Conservation (phyloP, 75 land plant genomes). For the Pseudotsuga menziesii region DNA sequence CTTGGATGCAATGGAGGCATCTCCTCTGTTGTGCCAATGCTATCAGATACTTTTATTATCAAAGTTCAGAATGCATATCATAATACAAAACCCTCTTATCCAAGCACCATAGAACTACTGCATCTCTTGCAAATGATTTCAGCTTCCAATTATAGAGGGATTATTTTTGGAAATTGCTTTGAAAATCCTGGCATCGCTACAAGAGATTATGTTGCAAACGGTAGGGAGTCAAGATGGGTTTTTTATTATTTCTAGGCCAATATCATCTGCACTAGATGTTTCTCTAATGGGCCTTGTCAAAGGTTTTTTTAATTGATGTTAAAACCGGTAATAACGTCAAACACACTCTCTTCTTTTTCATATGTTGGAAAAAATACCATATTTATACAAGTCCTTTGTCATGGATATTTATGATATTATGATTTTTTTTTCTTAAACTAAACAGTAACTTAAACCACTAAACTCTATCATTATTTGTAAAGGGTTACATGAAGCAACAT, state of each 20-base stretch:
- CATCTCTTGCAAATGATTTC: too few species aligned
- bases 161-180: not conserved
- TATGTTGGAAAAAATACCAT: not conserved
- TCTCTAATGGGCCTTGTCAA: slow-evolving; percentile 66
- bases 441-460: slow-evolving; percentile 4
- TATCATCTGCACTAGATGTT: slow-evolving; percentile 69
- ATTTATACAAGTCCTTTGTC: slow-evolving; percentile 12
- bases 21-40: too few species aligned
- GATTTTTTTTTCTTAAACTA: not conserved
- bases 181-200: slow-evolving; percentile 2
- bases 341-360: not conserved
- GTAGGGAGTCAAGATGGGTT: slow-evolving; percentile 29
- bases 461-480: slow-evolving; percentile 37
- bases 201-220: not conserved
- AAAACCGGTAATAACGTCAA: slow-evolving; percentile 40
- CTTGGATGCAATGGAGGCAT: too few species aligned
- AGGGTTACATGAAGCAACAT: slow-evolving; percentile 37
- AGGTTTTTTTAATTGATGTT: slow-evolving; percentile 62
- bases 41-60: too few species aligned
- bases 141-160: too few species aligned
- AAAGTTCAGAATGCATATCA: not conserved
- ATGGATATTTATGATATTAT: not conserved
- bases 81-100: not conserved
- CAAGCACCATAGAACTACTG: not conserved
- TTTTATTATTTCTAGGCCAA: slow-evolving; percentile 44